These are phyloP conservation scores for Arthromyces matolae DNA, from an alignment of 768 basidiomycete species.

Conservation along the genomic window DNA sequence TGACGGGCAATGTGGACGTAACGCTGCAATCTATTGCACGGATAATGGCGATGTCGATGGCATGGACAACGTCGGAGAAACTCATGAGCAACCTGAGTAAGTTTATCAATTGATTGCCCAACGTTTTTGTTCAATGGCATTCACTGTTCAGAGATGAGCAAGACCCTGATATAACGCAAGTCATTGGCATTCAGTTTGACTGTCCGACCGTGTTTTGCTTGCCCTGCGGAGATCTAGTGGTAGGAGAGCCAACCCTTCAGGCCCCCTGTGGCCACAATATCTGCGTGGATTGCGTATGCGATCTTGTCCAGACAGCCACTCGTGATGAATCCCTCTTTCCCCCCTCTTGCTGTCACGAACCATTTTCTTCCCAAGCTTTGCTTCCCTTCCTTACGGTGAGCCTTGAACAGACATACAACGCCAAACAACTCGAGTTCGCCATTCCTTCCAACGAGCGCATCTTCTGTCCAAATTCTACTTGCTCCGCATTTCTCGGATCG, in stretches of 20 bases:
- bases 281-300: slow-evolving; percentile 39
- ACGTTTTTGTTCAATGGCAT: too few species aligned
- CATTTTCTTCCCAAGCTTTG: slow-evolving; percentile 27
- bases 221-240: slow-evolving; percentile 17
- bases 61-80: too few species aligned
- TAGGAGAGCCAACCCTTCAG: slow-evolving; percentile 25
- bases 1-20: neutral
- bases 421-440: slow-evolving; percentile 45
- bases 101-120: too few species aligned
- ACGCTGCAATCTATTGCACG: too few species aligned
- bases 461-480: slow-evolving; percentile 48
- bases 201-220: slow-evolving; percentile 16
- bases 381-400: slow-evolving; percentile 25
- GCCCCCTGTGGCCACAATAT: slow-evolving; percentile 46
- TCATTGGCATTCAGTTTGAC: slow-evolving; percentile 13
- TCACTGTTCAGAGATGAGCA: neutral
- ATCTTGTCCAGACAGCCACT: slow-evolving; percentile 38
- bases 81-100: too few species aligned
- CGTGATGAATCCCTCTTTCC: slow-evolving; percentile 52
- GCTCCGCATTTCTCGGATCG: slow-evolving; percentile 52
- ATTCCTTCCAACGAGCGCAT: slow-evolving; percentile 39
- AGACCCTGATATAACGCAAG: slow-evolving; percentile 6
- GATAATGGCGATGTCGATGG: too few species aligned
- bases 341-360: slow-evolving; percentile 44
- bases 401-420: slow-evolving; percentile 31